Base-by-base conservation (phyloP, 2,329 filamentous ascomycete species). In the Xylaria multiplex region DNA sequence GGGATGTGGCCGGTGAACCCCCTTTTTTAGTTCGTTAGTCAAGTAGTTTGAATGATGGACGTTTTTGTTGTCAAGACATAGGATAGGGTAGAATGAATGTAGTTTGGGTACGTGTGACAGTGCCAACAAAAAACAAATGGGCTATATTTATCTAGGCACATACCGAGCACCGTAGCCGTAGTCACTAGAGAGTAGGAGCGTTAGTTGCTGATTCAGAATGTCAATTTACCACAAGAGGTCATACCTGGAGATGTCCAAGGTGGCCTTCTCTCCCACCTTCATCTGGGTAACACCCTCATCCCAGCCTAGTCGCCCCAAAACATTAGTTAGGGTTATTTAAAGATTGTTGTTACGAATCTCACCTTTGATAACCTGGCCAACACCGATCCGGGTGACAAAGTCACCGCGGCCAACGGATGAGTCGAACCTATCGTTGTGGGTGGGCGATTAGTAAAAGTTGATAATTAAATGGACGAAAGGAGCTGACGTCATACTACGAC, bases 191-290 rank as follows among this genome's bases (percentile, higher is more conserved):
- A 48, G 32, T 40, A 43, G 22, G 27, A 4, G 64, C 57, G 71
- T 74, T 58, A 72, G 71, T 56, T 50, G 16, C 54, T 45, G 45
- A 19, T 30, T 19, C 48, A 62, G 22, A 7, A 49, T 27, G 8
- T 6, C 16, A 8, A 50, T 45, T 57, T 19, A 13, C 2, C 6
- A 13, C 4, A 11, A 22, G 54, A 62, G 42, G 65, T 66, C 72
- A 62, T 85, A 93, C 91, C 86, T 85, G 69, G 90, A 86, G 77
- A 98, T 97, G 72, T 90, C 91, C 70, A 99, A 85, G 58, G 88
- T 92, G 60, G 93, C 90, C 84, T 92, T 95, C 86, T 98, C 95
- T 78, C 95, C 94, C 65, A 97, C 84, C 77, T 90, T 90, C 95
- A 99, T 97, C 77, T 88, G 84, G 56, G 84, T 82, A 59, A 98